Evolutionary conservation across 371 early-diverging fungal genomes (phyloP), one percentile per base, ranked within the genome.

Genomic region (Lichtheimia hyalospora): DNA sequence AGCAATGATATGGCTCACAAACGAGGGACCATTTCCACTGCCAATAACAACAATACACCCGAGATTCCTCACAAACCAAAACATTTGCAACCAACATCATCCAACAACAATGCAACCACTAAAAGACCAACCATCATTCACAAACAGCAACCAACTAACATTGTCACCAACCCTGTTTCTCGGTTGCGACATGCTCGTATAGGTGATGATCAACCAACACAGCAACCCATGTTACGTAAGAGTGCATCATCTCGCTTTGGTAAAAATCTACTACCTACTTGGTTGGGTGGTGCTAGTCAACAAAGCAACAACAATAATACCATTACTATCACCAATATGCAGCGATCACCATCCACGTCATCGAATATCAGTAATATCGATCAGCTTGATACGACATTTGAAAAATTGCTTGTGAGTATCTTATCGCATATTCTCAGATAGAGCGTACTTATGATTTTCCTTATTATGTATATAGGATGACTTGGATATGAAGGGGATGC

Each of bases 401-500:
- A 64, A 43, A 27, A 24, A 0, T 53, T 58, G 15, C 66, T 61
- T 20, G 64, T 52, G 56, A 25, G 62, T 61, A 34, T 49, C 23
- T 23, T 34, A 24, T 41, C 50, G 50, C 14, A 18, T 10, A 5
- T 21, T 46, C 16, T 46, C 46, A 46, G 21, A 46, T n/a, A n/a
- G 10, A 21, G 18, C 2, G 21, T 21, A 46, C 15, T 10, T 21
- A 21, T 25, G 25, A 43, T 3, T 43, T 1, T 48, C 8, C 14
- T n/a, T 18, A 23, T 8, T 39, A 40, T 16, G 42, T 15, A 14
- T 49, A 2, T 63, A 84, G 82, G 78, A 81, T 49, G 81, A 85
- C 44, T 69, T 86, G n/a, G 75, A 86, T 57, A 86, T 84, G 75
- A 84, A 82, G 57, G 82, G 77, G 39, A 66, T 43, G 10, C 67